Evolutionary conservation across 1,139 yeast species (phyloP), one percentile per base, ranked within the genome.

Genomic region (Yamadazyma jaroonii): DNA sequence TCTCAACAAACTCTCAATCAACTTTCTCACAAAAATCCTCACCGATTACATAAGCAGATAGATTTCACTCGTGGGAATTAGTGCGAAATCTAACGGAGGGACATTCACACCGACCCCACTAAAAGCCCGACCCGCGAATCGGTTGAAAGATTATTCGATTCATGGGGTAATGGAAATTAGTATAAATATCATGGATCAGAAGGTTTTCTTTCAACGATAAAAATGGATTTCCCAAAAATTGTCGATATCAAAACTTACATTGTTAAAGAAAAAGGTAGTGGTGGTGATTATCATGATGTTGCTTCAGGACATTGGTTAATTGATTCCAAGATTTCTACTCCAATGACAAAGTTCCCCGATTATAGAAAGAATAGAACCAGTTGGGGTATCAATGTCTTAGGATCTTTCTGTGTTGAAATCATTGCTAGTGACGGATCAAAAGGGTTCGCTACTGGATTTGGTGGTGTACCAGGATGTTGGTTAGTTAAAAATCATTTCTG

Each of bases 401-500:
- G 76, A n/a, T 70, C 76, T 6, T 70, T 71, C 53, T 68, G 71
- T 53, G 69, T 71, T 36, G 76, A 71, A 46, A 57, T 72, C 34
- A 71, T 63, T 47, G 72, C 77, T 26, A 56, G 64, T 12, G 74
- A 71, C 45, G 77, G 77, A 34, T 62, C 73, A 10, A 66, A 54
- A 35, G 77, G 77, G 21, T 68, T 70, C 41, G 75, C 76, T 21
- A 71, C 77, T 30, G 77, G 76, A n/a, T 70, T 71, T 47, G 77
- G 77, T 29, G 77, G 77, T n/a, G 70, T 72, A 35, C 66, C 70
- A 22, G 74, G 74, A 4, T 69, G 76, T 48, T 68, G 76, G 74
- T 53, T 71, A 35, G 68, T 66, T 38, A 64, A 67, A 44, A 51
- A 67, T 38, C 77, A 71, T 50, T 71, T 72, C 49, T 58, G 59